Percentiles rank a stretch among this genome's conserved stretches.
Conservation (phyloP, 1,139 yeast species). For the Insectozyma bohioensis region DNA sequence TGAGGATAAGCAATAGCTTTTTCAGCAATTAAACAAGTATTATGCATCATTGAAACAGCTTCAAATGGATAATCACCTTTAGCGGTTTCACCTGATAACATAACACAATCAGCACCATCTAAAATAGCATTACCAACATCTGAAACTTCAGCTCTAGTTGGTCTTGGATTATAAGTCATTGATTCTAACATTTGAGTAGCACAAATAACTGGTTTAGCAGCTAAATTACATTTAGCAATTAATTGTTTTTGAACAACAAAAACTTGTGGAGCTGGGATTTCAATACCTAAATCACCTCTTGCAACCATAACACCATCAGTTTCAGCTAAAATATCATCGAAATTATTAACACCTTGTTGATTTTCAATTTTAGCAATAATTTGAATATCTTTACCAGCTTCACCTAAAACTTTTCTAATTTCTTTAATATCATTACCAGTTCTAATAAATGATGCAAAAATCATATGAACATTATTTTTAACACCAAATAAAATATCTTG, state of each 20-base stretch:
- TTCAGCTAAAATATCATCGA: conserved; percentile 88
- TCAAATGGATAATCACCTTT: conserved; percentile 98
- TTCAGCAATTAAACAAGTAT: conserved; percentile 95
- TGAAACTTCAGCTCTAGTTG: conserved; percentile 99
- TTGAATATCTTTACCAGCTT: conserved; percentile 94
- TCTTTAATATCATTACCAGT: conserved; percentile 85
- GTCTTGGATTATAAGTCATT: conserved; percentile 99
- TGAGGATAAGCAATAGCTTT: conserved; percentile 91
- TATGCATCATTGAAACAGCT: conserved; percentile 99
- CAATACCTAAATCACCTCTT: conserved; percentile 99
- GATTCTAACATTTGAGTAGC: conserved; percentile 99
- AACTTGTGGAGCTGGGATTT: conserved; percentile 98
- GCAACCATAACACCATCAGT: conserved; percentile 99
- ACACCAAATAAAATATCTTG: conserved; percentile 92
- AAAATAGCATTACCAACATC: conserved; percentile 99
- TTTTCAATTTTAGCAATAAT: conserved; percentile 97
- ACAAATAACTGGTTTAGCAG: conserved; percentile 99
- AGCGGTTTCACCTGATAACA: conserved; percentile 99
- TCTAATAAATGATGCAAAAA: conserved; percentile 98
- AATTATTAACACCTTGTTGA: conserved; percentile 99
- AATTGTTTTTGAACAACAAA: conserved; percentile 98
- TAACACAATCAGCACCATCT: conserved; percentile 99
- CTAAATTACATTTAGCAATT: conserved; percentile 98
- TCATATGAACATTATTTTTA: conserved; percentile 95
- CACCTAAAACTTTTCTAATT: conserved; percentile 93